Evolutionary conservation across 2,329 filamentous ascomycete species (phyloP).

Genomic region (Xylariales sp.): DNA sequence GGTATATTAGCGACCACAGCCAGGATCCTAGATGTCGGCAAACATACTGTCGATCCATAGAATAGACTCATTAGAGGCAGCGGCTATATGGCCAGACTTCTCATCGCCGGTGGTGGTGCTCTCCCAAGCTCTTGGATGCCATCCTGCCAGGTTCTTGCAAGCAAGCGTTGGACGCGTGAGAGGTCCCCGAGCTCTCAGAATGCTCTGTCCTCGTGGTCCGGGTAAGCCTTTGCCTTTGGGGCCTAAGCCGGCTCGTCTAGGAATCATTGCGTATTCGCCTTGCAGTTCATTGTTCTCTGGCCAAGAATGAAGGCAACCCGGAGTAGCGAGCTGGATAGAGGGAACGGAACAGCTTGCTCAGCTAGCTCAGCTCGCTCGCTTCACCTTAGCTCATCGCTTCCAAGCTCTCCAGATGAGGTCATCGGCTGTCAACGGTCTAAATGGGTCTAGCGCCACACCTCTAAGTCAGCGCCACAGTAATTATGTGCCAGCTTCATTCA

Average conservation of each 20-base stretch:
- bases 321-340: too few relatives aligned
- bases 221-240: constrained; percentile 29
- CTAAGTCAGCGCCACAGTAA: too few relatives aligned
- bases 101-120: constrained; percentile 49
- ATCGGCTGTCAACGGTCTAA: too few relatives aligned
- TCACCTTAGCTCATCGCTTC: too few relatives aligned
- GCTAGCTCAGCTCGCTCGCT: too few relatives aligned
- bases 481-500: too few relatives aligned
- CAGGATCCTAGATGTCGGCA: too few relatives aligned
- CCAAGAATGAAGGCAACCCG: too few relatives aligned
- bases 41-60: constrained; percentile 79
- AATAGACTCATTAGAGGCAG: constrained; percentile 71
- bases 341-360: too few relatives aligned
- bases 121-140: constrained; percentile 31
- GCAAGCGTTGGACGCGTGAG: constrained; percentile 13
- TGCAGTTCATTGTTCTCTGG: constrained; percentile 3
- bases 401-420: too few relatives aligned
- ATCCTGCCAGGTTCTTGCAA: constrained; percentile 14
- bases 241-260: constrained; percentile 26
- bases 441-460: too few relatives aligned
- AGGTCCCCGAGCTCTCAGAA: constrained; percentile 17
- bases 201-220: constrained; percentile 14
- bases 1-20: too few relatives aligned
- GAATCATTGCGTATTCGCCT: constrained; percentile 24
- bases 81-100: constrained; percentile 76